A percentile compares a stretch with the other conserved stretches of the same genome.
phyloP scores from a whole-genome alignment of 208 protist genomes.

The Tritrichomonas musculus region DNA sequence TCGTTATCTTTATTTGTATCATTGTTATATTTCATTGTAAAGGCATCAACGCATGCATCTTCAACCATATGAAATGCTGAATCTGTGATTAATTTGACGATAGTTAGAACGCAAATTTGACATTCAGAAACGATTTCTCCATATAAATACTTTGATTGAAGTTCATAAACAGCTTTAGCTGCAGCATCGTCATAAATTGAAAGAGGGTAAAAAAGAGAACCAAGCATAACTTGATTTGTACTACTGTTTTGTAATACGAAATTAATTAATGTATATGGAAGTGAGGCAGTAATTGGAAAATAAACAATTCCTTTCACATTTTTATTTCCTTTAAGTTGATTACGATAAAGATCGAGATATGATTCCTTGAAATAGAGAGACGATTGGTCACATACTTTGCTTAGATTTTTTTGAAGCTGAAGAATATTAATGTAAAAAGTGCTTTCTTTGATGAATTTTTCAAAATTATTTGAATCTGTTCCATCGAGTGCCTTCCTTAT shows the following conservation, averaged over 20 bases:
- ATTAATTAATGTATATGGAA: background rate
- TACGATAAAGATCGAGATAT: background rate
- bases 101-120: background rate
- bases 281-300: background rate
- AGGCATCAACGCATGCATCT: background rate
- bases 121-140: background rate
- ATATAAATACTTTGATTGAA: background rate
- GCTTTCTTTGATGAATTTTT: background rate
- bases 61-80: background rate
- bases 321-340: background rate
- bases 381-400: background rate
- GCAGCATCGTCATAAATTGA: background rate
- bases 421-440: background rate
- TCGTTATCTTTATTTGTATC: too few species aligned
- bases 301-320: background rate
- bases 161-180: background rate
- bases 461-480: background rate
- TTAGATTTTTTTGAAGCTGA: background rate
- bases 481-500: background rate
- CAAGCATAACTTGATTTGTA: background rate
- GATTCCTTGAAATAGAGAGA: slow-evolving; percentile 17
- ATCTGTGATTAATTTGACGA: background rate
- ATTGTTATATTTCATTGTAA: background rate
- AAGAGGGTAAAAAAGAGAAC: background rate
- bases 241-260: background rate